phyloP scores from a whole-genome alignment of 805 yeast genomes.

The Candida sanyiensis region DNA sequence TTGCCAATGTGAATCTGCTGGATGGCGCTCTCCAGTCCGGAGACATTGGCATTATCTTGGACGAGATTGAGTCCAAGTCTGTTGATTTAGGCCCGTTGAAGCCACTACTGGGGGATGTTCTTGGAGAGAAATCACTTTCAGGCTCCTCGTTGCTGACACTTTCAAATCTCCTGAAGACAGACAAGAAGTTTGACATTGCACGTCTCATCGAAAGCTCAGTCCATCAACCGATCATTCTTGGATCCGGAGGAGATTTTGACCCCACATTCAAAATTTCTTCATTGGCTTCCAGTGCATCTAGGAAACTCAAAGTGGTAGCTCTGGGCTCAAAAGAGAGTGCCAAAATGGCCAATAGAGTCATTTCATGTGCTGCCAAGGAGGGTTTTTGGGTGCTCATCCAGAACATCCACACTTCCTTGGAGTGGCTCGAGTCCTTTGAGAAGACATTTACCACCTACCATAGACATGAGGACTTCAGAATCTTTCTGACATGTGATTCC shows the following conservation, averaged over 20 bases:
- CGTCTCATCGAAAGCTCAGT: constrained; percentile 23
- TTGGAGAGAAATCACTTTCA: neutral
- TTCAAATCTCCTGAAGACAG: neutral
- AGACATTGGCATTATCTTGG: no score
- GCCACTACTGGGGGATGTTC: neutral
- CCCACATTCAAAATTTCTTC: constrained; percentile 49
- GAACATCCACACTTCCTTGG: constrained; percentile 67
- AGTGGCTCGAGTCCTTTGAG: constrained; percentile 55
- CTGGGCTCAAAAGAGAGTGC: constrained; percentile 72
- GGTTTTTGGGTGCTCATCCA: constrained; percentile 76
- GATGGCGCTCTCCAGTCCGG: no score
- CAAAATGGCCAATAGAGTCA: constrained; percentile 48
- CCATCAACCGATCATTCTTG: constrained; percentile 42
- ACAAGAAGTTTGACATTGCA: constrained; percentile 25
- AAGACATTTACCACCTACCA: constrained; percentile 34
- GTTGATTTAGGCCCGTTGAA: constrained; percentile 1
- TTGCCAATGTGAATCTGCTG: no score
- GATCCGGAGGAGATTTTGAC: constrained; percentile 60
- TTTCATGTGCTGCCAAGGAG: constrained; percentile 37
- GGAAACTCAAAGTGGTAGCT: constrained; percentile 42
- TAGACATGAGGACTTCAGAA: constrained; percentile 35
- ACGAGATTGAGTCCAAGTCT: no score
- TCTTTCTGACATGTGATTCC: constrained; percentile 62
- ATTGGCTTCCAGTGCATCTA: constrained; percentile 31
- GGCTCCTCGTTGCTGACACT: neutral